Evolutionary conservation across 805 yeast species (phyloP).

Genomic region (Wickerhamiella qilinensis): DNA sequence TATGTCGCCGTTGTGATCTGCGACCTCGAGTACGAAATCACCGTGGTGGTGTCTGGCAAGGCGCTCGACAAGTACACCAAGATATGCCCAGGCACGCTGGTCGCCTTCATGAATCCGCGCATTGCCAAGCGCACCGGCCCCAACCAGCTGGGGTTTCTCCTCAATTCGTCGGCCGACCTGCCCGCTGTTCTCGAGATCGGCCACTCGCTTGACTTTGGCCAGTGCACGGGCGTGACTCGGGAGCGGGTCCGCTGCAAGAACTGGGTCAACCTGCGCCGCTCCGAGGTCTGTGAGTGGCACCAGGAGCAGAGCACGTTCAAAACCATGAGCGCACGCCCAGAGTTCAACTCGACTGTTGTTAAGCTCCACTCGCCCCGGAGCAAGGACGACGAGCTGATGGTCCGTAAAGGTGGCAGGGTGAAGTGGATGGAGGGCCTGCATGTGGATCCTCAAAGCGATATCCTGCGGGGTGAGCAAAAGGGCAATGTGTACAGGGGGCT

Average conservation of each 20-base stretch:
- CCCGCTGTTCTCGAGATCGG: conserved; percentile 61
- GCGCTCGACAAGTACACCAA: conserved; percentile 63
- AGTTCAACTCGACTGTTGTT: conserved; percentile 43
- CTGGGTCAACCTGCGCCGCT: conserved; percentile 39
- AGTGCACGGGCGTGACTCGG: conserved; percentile 37
- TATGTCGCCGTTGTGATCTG: conserved; percentile 50
- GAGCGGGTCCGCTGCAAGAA: conserved; percentile 34
- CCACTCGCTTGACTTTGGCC: conserved; percentile 45
- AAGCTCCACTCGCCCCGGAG: conserved; percentile 41
- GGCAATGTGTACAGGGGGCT: conserved; percentile 3
- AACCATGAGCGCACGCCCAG: conserved; percentile 51
- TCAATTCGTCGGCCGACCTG: conserved; percentile 7
- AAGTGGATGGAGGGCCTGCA: conserved; percentile 17
- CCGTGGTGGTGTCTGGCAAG: conserved; percentile 45
- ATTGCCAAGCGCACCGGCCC: background rate
- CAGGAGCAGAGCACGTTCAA: conserved; percentile 38
- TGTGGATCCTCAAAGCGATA: conserved; percentile 17
- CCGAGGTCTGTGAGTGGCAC: conserved; percentile 58
- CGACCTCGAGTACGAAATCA: conserved; percentile 45
- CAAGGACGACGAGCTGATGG: conserved; percentile 25
- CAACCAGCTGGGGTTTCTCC: background rate
- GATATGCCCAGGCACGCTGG: conserved; percentile 52
- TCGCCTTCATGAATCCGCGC: conserved; percentile 62
- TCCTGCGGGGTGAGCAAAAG: conserved; percentile 2
- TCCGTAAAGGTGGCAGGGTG: conserved; percentile 25